phyloP scores from a whole-genome alignment of 1,139 yeast species.

The Debaryomyces sp. region DNA sequence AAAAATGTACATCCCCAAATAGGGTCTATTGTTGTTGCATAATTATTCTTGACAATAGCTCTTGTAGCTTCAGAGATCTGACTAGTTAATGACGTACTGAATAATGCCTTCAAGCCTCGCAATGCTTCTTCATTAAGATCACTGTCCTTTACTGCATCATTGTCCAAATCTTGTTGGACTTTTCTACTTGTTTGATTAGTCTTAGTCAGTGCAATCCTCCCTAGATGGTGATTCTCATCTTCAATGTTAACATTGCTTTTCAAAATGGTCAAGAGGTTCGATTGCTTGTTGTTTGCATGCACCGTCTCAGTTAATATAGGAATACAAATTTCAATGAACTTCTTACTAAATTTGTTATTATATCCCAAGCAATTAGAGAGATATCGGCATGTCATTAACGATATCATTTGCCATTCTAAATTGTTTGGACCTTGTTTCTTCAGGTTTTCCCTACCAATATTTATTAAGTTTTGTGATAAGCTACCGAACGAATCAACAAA shows the following conservation, averaged over 20 bases:
- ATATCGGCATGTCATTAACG: conserved; percentile 47
- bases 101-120: conserved; percentile 49
- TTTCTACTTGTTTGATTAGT: conserved; percentile 21
- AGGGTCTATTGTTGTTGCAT: conserved; percentile 22
- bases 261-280: conserved; percentile 25
- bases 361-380: conserved; percentile 48
- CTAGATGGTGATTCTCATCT: conserved; percentile 24
- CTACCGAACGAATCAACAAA: conserved; percentile 55
- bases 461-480: conserved; percentile 42
- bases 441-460: conserved; percentile 20
- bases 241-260: conserved; percentile 29
- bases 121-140: conserved; percentile 43
- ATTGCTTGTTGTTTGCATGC: conserved; percentile 17
- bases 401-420: conserved; percentile 52
- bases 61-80: conserved; percentile 52
- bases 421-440: conserved; percentile 34
- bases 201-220: conserved; percentile 31
- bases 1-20: conserved; percentile 62
- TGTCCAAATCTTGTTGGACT: conserved; percentile 33
- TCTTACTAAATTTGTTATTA: conserved; percentile 38
- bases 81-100: conserved; percentile 52
- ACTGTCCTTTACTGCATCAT: conserved; percentile 26
- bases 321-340: conserved; percentile 40
- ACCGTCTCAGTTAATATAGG: conserved; percentile 44
- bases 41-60: conserved; percentile 42